These are phyloP conservation scores for Flaveria brownii DNA, from an alignment of 129 eudicot species.

Conservation along the genomic window DNA sequence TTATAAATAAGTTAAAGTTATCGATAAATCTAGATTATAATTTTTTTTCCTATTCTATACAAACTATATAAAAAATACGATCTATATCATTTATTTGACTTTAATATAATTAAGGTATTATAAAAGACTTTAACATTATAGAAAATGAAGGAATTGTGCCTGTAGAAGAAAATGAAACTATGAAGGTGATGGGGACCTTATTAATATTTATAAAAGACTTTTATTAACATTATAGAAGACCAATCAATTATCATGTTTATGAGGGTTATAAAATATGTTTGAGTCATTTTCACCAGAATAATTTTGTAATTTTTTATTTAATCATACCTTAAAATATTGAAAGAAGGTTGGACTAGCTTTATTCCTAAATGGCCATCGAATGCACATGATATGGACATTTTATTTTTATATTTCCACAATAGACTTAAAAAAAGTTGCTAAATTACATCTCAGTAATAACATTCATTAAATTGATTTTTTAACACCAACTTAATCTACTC, in stretches of 20 bases:
- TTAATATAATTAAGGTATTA: too few relatives aligned
- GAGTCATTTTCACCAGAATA: conserved; percentile 26
- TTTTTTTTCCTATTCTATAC: too few relatives aligned
- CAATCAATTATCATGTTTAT: conserved; percentile 24
- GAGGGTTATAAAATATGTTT: conserved; percentile 11
- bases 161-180: conserved; percentile 1
- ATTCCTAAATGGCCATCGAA: conserved; percentile 27
- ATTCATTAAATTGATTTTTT: background rate
- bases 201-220: conserved; percentile 1
- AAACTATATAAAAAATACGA: too few relatives aligned
- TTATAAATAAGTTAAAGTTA: too few relatives aligned
- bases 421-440: background rate
- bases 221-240: background rate
- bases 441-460: background rate
- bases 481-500: background rate
- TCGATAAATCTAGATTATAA: too few relatives aligned
- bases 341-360: conserved; percentile 31
- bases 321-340: background rate
- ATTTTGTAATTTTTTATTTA: conserved; percentile 3
- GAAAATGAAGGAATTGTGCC: background rate
- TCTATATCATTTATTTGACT: too few relatives aligned
- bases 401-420: background rate
- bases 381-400: conserved; percentile 21
- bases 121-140: too few relatives aligned
- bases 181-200: conserved; percentile 15